phyloP scores from a whole-genome alignment of 805 yeast species.

The Dipodascopsis tothii region DNA sequence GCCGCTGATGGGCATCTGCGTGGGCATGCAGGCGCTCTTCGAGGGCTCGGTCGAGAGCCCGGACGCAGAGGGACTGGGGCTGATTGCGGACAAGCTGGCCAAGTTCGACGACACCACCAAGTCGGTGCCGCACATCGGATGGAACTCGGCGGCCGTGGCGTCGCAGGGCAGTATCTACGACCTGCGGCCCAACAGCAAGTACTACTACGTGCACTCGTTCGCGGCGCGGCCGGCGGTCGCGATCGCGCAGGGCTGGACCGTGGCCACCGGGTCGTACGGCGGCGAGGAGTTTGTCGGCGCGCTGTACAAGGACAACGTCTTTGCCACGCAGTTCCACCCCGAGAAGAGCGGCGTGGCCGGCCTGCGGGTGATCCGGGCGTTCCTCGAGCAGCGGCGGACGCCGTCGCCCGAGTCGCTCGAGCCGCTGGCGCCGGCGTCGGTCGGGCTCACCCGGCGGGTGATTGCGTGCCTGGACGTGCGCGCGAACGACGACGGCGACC shows the following conservation, averaged over 20 bases:
- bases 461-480: constrained; percentile 98
- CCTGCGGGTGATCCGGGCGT: constrained; percentile 62
- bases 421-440: constrained; percentile 1
- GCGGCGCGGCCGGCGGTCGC: constrained; percentile 51
- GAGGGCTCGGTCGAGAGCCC: constrained; percentile 68
- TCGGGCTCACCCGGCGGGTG: constrained; percentile 78
- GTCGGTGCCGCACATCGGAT: constrained; percentile 94
- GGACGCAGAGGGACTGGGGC: constrained; percentile 51
- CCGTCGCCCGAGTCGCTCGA: constrained; percentile 27
- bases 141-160: constrained; percentile 54
- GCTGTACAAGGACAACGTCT: constrained; percentile 61
- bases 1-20: constrained; percentile 94
- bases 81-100: constrained; percentile 45
- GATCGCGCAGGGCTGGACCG: constrained; percentile 54
- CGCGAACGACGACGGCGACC: constrained; percentile 85
- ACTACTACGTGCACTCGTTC: constrained; percentile 92
- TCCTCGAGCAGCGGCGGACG: constrained; percentile 43
- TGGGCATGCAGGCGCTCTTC: constrained; percentile 85
- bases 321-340: constrained; percentile 99
- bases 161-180: constrained; percentile 43
- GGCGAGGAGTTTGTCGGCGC: constrained; percentile 79
- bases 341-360: constrained; percentile 95
- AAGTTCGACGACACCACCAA: constrained; percentile 59
- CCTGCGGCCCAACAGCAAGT: constrained; percentile 58
- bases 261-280: constrained; percentile 68